phyloP scores from a whole-genome alignment of 257 asterid genomes.

The Anisodus tanguticus region DNA sequence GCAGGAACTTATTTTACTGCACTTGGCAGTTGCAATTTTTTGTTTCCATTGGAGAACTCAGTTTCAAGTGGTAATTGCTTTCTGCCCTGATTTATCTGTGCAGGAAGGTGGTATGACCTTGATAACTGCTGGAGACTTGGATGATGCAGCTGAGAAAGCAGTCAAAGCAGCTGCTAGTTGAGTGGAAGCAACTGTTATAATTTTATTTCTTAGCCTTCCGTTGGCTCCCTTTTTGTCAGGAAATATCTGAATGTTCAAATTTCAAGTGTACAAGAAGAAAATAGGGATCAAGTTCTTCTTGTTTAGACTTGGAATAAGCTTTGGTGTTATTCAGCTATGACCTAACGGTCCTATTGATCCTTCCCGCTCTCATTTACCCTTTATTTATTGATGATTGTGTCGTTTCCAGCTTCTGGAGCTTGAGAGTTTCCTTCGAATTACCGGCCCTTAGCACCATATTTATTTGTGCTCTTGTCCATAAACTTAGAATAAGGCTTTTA shows the following conservation, averaged over 20 bases:
- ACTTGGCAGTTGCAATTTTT: not conserved
- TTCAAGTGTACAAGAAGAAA: not conserved
- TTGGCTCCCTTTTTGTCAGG: not conserved
- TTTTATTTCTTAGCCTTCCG: not conserved
- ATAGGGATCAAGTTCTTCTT: not conserved
- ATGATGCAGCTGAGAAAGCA: no score
- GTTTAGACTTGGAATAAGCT: not conserved
- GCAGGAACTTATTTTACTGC: not conserved
- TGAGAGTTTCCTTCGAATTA: not conserved
- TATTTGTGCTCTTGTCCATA: not conserved
- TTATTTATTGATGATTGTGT: not conserved
- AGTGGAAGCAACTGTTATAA: not conserved
- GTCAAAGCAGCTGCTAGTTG: not conserved
- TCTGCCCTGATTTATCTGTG: no score
- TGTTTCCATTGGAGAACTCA: not conserved
- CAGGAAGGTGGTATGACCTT: not conserved
- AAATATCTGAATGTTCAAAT: not conserved
- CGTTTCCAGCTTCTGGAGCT: constrained; percentile 2
- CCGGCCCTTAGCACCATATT: not conserved
- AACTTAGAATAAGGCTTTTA: not conserved
- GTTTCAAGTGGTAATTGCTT: not conserved
- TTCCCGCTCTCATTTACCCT: not conserved
- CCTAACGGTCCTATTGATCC: not conserved
- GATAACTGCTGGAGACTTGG: not conserved
- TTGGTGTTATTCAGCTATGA: not conserved